Conservation (phyloP, 2,329 filamentous ascomycete species). For the Drechslerella coelobrocha region DNA sequence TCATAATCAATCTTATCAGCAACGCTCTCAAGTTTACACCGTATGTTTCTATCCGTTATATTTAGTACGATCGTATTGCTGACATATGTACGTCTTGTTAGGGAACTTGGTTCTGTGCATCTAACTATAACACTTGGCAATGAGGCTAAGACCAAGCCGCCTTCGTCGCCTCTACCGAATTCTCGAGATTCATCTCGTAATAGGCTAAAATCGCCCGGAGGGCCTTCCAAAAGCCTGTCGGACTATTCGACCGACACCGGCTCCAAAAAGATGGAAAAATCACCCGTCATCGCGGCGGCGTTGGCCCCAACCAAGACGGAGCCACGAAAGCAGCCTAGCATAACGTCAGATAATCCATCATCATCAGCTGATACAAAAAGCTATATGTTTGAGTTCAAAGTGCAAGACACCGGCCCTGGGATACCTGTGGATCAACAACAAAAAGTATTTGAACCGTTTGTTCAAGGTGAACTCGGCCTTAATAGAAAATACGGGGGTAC, state of each 20-base stretch:
- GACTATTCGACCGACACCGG: constrained; percentile 20
- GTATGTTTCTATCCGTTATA: not conserved
- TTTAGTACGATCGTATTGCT: not conserved
- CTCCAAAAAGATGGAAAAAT: constrained; percentile 20
- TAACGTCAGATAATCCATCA: constrained; percentile 17
- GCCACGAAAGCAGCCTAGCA: constrained; percentile 24
- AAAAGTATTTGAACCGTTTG: constrained; percentile 90
- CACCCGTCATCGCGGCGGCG: not conserved
- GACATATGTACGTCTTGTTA: constrained; percentile 6
- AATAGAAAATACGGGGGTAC: constrained; percentile 91
- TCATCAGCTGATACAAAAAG: constrained; percentile 57
- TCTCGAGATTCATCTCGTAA: constrained; percentile 45
- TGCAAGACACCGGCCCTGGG: constrained; percentile 85
- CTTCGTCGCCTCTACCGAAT: constrained; percentile 17
- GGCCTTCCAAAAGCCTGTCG: constrained; percentile 18
- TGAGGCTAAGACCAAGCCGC: constrained; percentile 19
- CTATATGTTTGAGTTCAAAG: constrained; percentile 85
- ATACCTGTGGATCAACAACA: constrained; percentile 79
- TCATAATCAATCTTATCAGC: constrained; percentile 89
- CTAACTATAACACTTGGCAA: constrained; percentile 37
- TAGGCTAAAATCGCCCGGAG: constrained; percentile 13
- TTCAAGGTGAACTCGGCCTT: constrained; percentile 84
- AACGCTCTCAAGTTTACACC: constrained; percentile 93
- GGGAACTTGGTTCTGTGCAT: constrained; percentile 28
- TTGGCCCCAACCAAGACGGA: constrained; percentile 1